Conservation (phyloP, 2,329 filamentous ascomycete species). For the Magnaporthiopsis poae region DNA sequence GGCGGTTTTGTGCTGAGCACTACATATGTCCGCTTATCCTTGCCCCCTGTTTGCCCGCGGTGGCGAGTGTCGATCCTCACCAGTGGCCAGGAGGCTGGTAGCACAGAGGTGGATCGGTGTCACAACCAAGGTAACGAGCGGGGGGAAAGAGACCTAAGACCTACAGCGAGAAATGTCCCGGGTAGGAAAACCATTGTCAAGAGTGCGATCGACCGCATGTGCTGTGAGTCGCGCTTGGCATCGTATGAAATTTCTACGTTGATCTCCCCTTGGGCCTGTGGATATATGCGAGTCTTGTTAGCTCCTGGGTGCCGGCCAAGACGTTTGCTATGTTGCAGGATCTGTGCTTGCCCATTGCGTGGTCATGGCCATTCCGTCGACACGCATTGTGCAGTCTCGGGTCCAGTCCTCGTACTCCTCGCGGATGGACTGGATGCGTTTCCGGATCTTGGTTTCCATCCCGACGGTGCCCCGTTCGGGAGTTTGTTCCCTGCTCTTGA, state of each 20-base stretch:
- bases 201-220: conserved; percentile 21
- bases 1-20: too few species aligned
- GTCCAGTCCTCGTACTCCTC: conserved; percentile 24
- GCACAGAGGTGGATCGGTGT: neutral
- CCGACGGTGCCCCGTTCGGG: too few species aligned
- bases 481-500: too few species aligned
- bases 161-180: conserved; percentile 22
- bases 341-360: too few species aligned
- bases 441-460: conserved; percentile 14
- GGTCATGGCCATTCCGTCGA: conserved; percentile 26
- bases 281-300: neutral
- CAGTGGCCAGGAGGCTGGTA: too few species aligned
- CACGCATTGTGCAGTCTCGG: conserved; percentile 23
- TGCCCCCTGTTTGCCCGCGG: neutral
- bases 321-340: too few species aligned
- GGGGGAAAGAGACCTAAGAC: too few species aligned
- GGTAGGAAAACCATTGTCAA: conserved; percentile 24
- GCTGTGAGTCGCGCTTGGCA: conserved; percentile 18
- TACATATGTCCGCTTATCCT: too few species aligned
- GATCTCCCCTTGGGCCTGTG: conserved; percentile 19
- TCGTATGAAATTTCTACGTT: conserved; percentile 22
- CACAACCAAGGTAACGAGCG: neutral
- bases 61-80: too few species aligned
- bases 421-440: conserved; percentile 16
- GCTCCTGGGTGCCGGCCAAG: neutral